phyloP scores from a whole-genome alignment of 257 asterid species.

The Solanum virginianum region DNA sequence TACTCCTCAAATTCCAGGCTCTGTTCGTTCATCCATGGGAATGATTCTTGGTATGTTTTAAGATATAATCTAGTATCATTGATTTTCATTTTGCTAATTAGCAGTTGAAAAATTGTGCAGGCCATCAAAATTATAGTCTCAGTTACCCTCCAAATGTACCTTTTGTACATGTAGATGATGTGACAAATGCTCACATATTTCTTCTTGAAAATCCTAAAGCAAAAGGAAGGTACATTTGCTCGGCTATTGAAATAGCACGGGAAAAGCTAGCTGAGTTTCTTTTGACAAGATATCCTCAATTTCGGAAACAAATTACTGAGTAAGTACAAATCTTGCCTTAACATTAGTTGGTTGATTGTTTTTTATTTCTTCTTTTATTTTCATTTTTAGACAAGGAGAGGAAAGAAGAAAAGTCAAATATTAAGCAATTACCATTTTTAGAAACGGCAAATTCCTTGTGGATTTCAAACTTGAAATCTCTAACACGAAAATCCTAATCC shows the following conservation, averaged over 20 bases:
- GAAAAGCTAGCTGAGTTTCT: slow-evolving; percentile 22
- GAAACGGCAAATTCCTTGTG: too few species aligned
- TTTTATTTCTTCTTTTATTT: background rate
- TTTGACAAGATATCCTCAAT: slow-evolving; percentile 10
- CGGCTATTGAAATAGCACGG: slow-evolving; percentile 13
- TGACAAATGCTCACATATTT: slow-evolving; percentile 25
- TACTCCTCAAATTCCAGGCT: slow-evolving; percentile 25
- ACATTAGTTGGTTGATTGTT: background rate
- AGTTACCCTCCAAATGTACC: background rate
- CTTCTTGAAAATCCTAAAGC: slow-evolving; percentile 23
- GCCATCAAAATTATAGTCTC: background rate
- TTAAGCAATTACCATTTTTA: background rate
- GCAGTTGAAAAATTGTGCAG: background rate
- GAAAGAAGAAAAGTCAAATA: background rate
- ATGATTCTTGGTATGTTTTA: background rate
- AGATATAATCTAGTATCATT: background rate
- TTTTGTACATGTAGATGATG: slow-evolving; percentile 32
- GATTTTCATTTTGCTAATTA: background rate
- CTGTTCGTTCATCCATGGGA: background rate
- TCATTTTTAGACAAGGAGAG: background rate
- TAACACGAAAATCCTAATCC: too few species aligned
- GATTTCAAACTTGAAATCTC: too few species aligned
- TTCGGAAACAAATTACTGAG: slow-evolving; percentile 2
- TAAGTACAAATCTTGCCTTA: background rate
- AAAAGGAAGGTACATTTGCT: slow-evolving; percentile 38